phyloP scores from a whole-genome alignment of 2,329 filamentous ascomycete species.

The Periconia sp. region DNA sequence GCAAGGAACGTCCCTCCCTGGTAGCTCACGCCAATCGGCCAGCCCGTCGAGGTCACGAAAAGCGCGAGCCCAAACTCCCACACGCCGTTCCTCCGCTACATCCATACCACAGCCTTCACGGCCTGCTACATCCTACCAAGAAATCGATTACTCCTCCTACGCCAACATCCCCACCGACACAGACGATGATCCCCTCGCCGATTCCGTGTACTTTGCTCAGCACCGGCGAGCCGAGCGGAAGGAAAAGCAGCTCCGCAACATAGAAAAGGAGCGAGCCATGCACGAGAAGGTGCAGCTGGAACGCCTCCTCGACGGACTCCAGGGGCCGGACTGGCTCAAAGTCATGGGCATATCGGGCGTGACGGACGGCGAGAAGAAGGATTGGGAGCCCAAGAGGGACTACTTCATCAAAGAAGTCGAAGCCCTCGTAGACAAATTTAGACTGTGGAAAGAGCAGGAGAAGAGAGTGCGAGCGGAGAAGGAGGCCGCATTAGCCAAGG shows the following conservation, averaged over 20 bases:
- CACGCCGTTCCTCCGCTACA: conserved; percentile 15
- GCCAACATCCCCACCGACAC: conserved; percentile 35
- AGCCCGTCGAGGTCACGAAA: conserved; percentile 32
- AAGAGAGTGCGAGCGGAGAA: conserved; percentile 77
- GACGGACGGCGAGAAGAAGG: conserved; percentile 82
- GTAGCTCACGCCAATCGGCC: conserved; percentile 20
- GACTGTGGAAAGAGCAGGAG: conserved; percentile 85
- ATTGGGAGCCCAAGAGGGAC: conserved; percentile 81
- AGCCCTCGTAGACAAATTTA: conserved; percentile 82
- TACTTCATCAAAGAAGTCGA: conserved; percentile 85
- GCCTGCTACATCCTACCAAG: conserved; percentile 36
- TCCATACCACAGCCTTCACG: conserved; percentile 18
- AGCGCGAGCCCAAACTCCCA: conserved; percentile 17
- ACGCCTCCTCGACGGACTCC: conserved; percentile 74
- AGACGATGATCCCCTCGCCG: conserved; percentile 57
- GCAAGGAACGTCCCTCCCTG: conserved; percentile 17
- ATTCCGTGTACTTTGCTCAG: conserved; percentile 58
- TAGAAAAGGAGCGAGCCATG: conserved; percentile 66
- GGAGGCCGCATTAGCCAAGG: conserved; percentile 35
- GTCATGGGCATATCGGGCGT: conserved; percentile 86
- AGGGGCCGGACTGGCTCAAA: conserved; percentile 89
- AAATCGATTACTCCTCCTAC: conserved; percentile 48
- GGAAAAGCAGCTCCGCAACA: conserved; percentile 69
- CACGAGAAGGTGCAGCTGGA: conserved; percentile 69
- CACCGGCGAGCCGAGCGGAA: conserved; percentile 65